These are phyloP conservation scores for Curvularia sp. DNA, from an alignment of 2,329 filamentous ascomycete genomes.

Conservation along the genomic window DNA sequence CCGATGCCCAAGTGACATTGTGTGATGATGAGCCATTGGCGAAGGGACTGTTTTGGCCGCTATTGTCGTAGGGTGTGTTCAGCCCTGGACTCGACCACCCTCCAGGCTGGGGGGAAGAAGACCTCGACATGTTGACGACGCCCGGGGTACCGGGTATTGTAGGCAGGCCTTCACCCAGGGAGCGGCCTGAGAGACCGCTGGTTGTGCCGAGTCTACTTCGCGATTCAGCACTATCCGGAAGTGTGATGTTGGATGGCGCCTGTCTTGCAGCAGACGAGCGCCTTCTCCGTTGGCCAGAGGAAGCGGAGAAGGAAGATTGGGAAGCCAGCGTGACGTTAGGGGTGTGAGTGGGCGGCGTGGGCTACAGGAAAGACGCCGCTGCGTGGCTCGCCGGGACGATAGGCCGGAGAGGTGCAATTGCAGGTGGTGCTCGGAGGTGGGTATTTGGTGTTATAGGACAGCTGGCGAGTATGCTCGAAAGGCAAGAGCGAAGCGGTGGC, in stretches of 20 bases:
- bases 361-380: slow-evolving; percentile 30
- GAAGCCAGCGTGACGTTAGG: slow-evolving; percentile 51
- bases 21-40: slow-evolving; percentile 57
- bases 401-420: slow-evolving; percentile 22
- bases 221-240: slow-evolving; percentile 36
- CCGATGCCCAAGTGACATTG: slow-evolving; percentile 79
- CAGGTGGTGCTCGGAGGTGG: slow-evolving; percentile 17
- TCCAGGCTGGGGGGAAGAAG: slow-evolving; percentile 83
- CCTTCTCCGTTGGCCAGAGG: slow-evolving; percentile 51
- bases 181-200: slow-evolving; percentile 44
- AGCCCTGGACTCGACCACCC: slow-evolving; percentile 88
- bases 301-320: slow-evolving; percentile 47
- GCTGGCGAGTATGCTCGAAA: slow-evolving; percentile 30
- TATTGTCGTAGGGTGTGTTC: slow-evolving; percentile 68
- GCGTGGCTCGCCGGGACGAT: slow-evolving; percentile 34
- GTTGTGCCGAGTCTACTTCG: slow-evolving; percentile 43
- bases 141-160: slow-evolving; percentile 50
- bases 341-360: slow-evolving; percentile 33
- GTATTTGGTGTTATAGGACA: slow-evolving; percentile 31
- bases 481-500: slow-evolving; percentile 31
- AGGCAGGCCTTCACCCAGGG: slow-evolving; percentile 45
- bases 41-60: slow-evolving; percentile 73
- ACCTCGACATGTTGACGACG: slow-evolving; percentile 74
- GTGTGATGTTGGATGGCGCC: slow-evolving; percentile 40
- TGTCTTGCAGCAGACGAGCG: slow-evolving; percentile 51